Base-by-base conservation (phyloP, 768 basidiomycete species). In the Leccinum truebloodii region DNA sequence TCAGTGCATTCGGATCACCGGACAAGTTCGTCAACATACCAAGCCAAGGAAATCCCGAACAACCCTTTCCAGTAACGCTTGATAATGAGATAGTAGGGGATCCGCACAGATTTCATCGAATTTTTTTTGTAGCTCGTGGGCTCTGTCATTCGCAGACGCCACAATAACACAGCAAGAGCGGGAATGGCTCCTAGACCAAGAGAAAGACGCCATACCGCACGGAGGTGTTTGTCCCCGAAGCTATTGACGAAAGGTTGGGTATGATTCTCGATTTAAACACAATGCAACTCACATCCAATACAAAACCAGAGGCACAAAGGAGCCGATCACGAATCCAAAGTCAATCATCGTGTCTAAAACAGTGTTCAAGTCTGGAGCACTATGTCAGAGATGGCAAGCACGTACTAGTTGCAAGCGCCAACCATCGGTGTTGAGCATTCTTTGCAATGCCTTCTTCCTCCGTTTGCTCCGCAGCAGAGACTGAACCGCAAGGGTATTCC, bases 401-500 rank as follows among this genome's bases (percentile, higher is more conserved):
- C 83, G 68, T 74, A 93, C 94, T 97, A 8, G 95, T 96, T 14
- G 95, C 92, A 30, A 93, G 81, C 6, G 89, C 86, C 69, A 97
- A 89, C 85, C 94, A 92, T 55, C 88, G 77, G 72, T 95, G 89
- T 68, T 94, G 95, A 5, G 89, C 82, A 56, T 86, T 86, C 75
- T 91, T 93, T 65, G 74, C 80, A 66, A 96, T 88, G 9, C 83
- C 85, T 9, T 84, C 79, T 71, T 92, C 90, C 72, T 97, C 95
- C 3, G 93, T 90, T 68, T 94, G 91, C 69, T 97, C 95, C 2
- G 92, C 89, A 7, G 89, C 89, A 5, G 93, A 90, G 16, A 94
- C 92, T 0, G 89, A 90, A 26, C 95, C 94, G 63, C 92, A 92
- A 7, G 95, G 95, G 65, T 95, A 95, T 72, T 92, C 91, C 5